Conservation (phyloP, 2,329 filamentous ascomycete species). For the Colletotrichum ledebouriae region DNA sequence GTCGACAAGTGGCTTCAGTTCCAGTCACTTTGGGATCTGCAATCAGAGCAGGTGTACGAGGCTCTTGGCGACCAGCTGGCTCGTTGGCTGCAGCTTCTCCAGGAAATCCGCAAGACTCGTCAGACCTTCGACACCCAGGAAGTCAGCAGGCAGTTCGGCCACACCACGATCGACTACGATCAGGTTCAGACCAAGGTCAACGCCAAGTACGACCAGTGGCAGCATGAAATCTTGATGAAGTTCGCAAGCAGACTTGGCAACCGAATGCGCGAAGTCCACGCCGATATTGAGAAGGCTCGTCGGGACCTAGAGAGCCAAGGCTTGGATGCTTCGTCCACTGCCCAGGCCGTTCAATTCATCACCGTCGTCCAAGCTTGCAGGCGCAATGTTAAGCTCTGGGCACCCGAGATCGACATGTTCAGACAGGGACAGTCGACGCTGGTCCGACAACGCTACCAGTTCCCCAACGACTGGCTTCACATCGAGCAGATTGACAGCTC, state of each 20-base stretch:
- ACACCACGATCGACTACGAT: slow-evolving; percentile 96
- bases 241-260: slow-evolving; percentile 91
- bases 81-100: slow-evolving; percentile 94
- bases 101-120: slow-evolving; percentile 95
- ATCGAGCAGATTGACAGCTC: slow-evolving; percentile 97
- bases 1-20: slow-evolving; percentile 99
- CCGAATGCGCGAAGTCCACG: slow-evolving; percentile 92
- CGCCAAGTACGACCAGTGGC: slow-evolving; percentile 99
- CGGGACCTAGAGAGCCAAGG: slow-evolving; percentile 92
- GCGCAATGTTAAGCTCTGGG: slow-evolving; percentile 93
- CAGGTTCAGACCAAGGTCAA: slow-evolving; percentile 99
- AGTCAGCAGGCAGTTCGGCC: slow-evolving; percentile 91
- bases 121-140: slow-evolving; percentile 98
- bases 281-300: slow-evolving; percentile 90
- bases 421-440: slow-evolving; percentile 95
- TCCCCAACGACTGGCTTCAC: slow-evolving; percentile 92
- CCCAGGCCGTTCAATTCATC: slow-evolving; percentile 97
- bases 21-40: slow-evolving; percentile 97
- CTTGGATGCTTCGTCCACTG: slow-evolving; percentile 93
- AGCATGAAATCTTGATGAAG: slow-evolving; percentile 94
- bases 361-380: slow-evolving; percentile 97
- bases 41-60: slow-evolving; percentile 95
- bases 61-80: slow-evolving; percentile 91
- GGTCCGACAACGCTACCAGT: slow-evolving; percentile 91
- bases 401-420: slow-evolving; percentile 95